Percentiles rank a stretch among this genome's conserved stretches.
Conservation (phyloP, 116 monocot genomes). For the Zostera marina region DNA sequence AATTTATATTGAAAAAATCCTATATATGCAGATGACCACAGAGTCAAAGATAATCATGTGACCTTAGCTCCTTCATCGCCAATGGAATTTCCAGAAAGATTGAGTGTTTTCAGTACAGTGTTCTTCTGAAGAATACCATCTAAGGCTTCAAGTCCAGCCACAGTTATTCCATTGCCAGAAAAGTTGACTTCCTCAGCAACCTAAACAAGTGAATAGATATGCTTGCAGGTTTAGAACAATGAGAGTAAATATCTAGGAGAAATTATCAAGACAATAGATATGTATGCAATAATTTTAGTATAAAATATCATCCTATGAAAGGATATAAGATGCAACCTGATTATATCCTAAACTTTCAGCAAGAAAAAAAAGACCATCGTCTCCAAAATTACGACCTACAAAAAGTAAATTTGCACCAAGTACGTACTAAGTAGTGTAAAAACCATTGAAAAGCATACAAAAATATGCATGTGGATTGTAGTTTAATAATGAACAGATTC, state of each 20-base stretch:
- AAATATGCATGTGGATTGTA: background rate
- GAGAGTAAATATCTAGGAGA: background rate
- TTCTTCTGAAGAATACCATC: slow-evolving; percentile 93
- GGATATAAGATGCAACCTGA: slow-evolving; percentile 32
- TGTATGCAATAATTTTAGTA: background rate
- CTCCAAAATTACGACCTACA: slow-evolving; percentile 84
- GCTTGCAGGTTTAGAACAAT: too few relatives aligned
- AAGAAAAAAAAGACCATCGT: slow-evolving; percentile 94
- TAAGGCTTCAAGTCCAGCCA: slow-evolving; percentile 77
- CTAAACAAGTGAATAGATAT: slow-evolving; percentile 14
- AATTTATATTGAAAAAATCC: background rate
- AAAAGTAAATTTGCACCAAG: background rate
- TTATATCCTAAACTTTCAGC: slow-evolving; percentile 89
- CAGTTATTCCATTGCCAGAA: slow-evolving; percentile 93
- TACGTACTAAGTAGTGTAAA: background rate
- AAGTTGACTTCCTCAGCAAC: slow-evolving; percentile 91
- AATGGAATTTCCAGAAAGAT: slow-evolving; percentile 92
- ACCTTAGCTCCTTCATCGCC: slow-evolving; percentile 98
- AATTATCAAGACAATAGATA: background rate
- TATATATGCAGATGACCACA: background rate
- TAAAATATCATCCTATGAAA: background rate
- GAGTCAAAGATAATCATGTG: background rate
- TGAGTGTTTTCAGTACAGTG: slow-evolving; percentile 57
- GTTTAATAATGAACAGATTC: background rate
- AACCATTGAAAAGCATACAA: background rate